Conservation (phyloP, 352 stramenopile species). For the Globisporangium spinosum region DNA sequence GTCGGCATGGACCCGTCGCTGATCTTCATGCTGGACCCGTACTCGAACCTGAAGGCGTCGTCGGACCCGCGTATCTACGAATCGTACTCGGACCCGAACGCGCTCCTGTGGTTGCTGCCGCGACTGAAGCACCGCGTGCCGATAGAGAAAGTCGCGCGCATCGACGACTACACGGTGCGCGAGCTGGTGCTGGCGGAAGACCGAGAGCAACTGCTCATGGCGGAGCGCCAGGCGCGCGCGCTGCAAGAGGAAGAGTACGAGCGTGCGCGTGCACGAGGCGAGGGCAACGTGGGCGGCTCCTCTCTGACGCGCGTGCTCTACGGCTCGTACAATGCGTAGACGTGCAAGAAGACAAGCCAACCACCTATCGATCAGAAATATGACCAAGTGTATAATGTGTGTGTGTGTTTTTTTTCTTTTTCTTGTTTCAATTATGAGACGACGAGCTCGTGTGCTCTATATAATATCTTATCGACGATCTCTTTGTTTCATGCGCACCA, state of each 20-base stretch:
- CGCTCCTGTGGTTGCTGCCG: constrained; percentile 72
- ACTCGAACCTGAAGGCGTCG: constrained; percentile 67
- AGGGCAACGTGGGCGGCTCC: constrained; percentile 23
- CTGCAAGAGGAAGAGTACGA: constrained; percentile 69
- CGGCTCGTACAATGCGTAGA: constrained; percentile 5
- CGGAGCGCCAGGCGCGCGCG: constrained; percentile 52
- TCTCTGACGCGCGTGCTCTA: constrained; percentile 15
- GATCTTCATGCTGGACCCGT: constrained; percentile 83
- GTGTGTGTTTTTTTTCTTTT: not conserved
- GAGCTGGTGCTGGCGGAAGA: constrained; percentile 77
- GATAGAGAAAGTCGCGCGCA: constrained; percentile 68
- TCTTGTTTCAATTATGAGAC: not conserved
- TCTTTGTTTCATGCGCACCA: not conserved
- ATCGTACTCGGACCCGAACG: constrained; percentile 79
- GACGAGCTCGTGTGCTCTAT: not conserved
- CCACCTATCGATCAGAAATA: constrained; percentile 1
- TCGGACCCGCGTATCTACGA: constrained; percentile 66
- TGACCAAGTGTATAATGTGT: constrained; percentile 11
- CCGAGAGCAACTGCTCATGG: constrained; percentile 65
- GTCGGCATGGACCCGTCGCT: constrained; percentile 65
- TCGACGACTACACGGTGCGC: constrained; percentile 81
- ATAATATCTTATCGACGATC: constrained; percentile 12
- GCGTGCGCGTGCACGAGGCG: constrained; percentile 27
- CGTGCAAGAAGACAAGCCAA: constrained; percentile 3
- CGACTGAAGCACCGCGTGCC: constrained; percentile 81